phyloP scores from a whole-genome alignment of 192 early-diverging fungal genomes.

The Backusella macrospora region DNA sequence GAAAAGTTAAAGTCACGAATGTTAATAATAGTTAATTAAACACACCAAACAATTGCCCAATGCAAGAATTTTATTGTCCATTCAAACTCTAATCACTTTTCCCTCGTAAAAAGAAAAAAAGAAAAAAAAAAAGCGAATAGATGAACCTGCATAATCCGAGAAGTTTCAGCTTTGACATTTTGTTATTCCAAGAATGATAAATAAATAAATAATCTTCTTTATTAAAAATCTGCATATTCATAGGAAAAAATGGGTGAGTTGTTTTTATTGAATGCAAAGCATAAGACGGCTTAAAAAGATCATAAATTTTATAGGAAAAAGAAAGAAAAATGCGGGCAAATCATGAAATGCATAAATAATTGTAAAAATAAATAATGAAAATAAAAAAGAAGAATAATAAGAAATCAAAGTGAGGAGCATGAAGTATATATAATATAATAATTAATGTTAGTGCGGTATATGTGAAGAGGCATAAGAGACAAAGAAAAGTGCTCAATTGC shows the following conservation, averaged over 20 bases:
- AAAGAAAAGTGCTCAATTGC: background rate
- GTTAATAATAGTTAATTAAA: slow-evolving; percentile 3
- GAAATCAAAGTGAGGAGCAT: slow-evolving; percentile 11
- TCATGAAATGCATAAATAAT: slow-evolving; percentile 16
- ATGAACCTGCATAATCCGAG: slow-evolving; percentile 7
- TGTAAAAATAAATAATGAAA: background rate
- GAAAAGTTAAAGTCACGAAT: slow-evolving; percentile 1
- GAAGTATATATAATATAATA: slow-evolving; percentile 1
- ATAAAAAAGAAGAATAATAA: slow-evolving; percentile 3
- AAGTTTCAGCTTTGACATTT: slow-evolving; percentile 17
- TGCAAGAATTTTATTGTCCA: slow-evolving; percentile 8
- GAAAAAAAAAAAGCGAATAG: background rate
- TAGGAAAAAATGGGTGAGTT: slow-evolving; percentile 4
- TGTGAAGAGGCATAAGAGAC: slow-evolving; percentile 4
- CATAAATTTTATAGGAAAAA: slow-evolving; percentile 1
- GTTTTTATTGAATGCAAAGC: slow-evolving; percentile 16
- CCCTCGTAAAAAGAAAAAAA: background rate
- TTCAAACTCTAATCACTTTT: background rate
- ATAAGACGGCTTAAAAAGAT: slow-evolving; percentile 14
- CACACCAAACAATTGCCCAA: background rate
- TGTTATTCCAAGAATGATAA: slow-evolving; percentile 6
- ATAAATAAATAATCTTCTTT: slow-evolving; percentile 17
- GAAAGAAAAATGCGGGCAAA: slow-evolving; percentile 2
- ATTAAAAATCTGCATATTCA: slow-evolving; percentile 17
- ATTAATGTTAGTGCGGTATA: slow-evolving; percentile 13